Evolutionary conservation across 176 grass and related monocot species (phyloP).

Genomic region (Avena atlantica): DNA sequence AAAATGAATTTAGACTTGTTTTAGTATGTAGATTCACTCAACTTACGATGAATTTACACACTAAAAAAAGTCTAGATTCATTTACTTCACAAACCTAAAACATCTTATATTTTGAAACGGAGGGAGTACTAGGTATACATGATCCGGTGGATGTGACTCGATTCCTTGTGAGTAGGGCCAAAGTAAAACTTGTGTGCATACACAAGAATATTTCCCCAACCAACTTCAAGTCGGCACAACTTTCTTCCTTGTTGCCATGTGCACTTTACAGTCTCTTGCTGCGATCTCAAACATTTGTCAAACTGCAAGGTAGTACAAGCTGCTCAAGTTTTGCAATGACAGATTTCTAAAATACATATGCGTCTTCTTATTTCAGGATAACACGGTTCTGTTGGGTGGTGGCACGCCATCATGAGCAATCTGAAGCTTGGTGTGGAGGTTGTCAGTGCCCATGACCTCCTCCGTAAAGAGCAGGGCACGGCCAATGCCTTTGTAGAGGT

Average conservation of each 20-base stretch:
- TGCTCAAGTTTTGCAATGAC: constrained; percentile 8
- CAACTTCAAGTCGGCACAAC: constrained; percentile 26
- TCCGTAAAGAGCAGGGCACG: constrained; percentile 65
- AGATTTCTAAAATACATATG: constrained; percentile 29
- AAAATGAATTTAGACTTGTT: too few species aligned
- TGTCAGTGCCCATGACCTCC: constrained; percentile 71
- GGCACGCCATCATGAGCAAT: constrained; percentile 52
- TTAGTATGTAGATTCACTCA: too few species aligned
- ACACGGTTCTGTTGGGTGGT: not conserved
- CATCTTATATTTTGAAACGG: too few species aligned
- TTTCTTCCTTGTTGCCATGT: not conserved
- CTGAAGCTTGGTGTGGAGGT: constrained; percentile 84
- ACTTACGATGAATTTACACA: too few species aligned
- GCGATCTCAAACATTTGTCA: not conserved
- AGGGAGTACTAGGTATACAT: too few species aligned
- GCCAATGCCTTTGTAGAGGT: constrained; percentile 78
- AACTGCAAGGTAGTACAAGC: constrained; percentile 24
- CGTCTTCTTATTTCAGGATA: constrained; percentile 42
- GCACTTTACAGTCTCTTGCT: not conserved
- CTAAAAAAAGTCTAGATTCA: too few species aligned
- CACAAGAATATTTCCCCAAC: constrained; percentile 13
- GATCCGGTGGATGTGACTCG: too few species aligned
- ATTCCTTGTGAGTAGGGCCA: not conserved
- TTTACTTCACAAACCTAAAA: too few species aligned
- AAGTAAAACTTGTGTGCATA: constrained; percentile 44